These are phyloP conservation scores for Kingdonia uniflora DNA, from an alignment of 164 flowering plant genomes.

Conservation along the genomic window DNA sequence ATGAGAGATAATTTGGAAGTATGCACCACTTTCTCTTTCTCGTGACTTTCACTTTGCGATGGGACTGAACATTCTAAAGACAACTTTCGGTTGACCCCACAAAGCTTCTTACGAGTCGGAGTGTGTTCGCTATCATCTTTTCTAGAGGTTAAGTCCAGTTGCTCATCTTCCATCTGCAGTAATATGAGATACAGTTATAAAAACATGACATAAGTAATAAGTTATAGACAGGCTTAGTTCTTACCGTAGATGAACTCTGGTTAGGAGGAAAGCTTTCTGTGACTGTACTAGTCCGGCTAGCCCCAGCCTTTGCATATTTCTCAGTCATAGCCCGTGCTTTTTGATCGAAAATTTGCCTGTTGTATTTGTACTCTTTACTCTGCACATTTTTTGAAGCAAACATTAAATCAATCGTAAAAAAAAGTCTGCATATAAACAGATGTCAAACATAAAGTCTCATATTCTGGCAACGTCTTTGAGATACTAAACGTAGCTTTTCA, in stretches of 20 bases:
- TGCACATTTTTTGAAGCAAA: constrained; percentile 22
- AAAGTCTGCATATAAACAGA: too few species aligned
- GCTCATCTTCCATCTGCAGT: constrained; percentile 27
- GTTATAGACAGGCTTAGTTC: constrained; percentile 7
- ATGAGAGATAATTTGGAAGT: constrained; percentile 6
- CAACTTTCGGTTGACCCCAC: constrained; percentile 20
- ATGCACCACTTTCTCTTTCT: constrained; percentile 10
- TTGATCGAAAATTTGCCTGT: constrained; percentile 65
- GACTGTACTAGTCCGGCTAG: constrained; percentile 15
- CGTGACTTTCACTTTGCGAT: constrained; percentile 6
- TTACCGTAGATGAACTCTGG: too few species aligned
- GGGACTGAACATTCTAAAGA: constrained; percentile 21
- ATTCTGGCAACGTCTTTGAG: too few species aligned
- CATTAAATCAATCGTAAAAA: too few species aligned
- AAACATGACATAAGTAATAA: constrained; percentile 14
- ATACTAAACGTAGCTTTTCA: too few species aligned
- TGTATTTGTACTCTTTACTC: constrained; percentile 85
- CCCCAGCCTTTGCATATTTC: constrained; percentile 49
- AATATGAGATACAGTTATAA: neutral
- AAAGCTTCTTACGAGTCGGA: constrained; percentile 9
- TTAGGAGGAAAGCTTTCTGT: constrained; percentile 11
- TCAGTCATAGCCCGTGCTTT: constrained; percentile 75
- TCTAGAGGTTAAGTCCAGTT: constrained; percentile 9
- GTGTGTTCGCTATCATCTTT: constrained; percentile 7
- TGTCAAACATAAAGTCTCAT: too few species aligned